Evolutionary conservation across 768 basidiomycete genomes (phyloP), one percentile per base, ranked within the genome.

Genomic region (Kwoniella europaea): DNA sequence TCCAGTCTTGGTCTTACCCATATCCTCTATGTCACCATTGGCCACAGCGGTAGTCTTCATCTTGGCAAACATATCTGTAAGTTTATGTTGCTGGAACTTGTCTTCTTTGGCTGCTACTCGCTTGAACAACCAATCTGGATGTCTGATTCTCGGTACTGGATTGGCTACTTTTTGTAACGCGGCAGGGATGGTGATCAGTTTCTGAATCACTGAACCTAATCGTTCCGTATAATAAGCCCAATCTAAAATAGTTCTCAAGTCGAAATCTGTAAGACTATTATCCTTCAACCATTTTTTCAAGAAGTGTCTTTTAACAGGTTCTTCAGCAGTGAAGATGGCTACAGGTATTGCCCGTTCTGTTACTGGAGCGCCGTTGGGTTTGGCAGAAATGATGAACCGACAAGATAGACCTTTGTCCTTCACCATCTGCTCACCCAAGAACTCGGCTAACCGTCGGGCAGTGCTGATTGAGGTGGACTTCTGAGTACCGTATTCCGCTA

Each of bases 181-280:
- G 7, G 97, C 97, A 9, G 97, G 97, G 76, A 99, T 99, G 1
- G 97, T 99, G 84, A 99, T 98, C 66, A 99, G 86, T 78, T 99
- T 99, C 84, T 99, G 97, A 68, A 99, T 94, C 75, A 98, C 97
- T 2, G 94, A 97, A 5, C 97, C 97, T 24, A 99, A 84, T 18
- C 97, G 91, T 79, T 98, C 97, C 77, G 98, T 95, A 85, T 98
- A 99, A 84, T 99, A 99, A 42, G 90, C 88, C 97, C 97, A 99
- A 82, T 99, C 97, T 71, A 99, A 87, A 75, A 99, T 97, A 18
- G 91, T 90, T 18, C 97, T 90, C 54, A 99, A 86, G 64, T 98
- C 95, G 76, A 99, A 98, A 74, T 89, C 91, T 44, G 88, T 85
- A 46, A 98, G 86, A 74, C 90, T 88, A 81, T 90, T 93, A 82